Evolutionary conservation across 768 basidiomycete species (phyloP), one percentile per base, ranked within the genome.

Genomic region (Asterophora parasitica): DNA sequence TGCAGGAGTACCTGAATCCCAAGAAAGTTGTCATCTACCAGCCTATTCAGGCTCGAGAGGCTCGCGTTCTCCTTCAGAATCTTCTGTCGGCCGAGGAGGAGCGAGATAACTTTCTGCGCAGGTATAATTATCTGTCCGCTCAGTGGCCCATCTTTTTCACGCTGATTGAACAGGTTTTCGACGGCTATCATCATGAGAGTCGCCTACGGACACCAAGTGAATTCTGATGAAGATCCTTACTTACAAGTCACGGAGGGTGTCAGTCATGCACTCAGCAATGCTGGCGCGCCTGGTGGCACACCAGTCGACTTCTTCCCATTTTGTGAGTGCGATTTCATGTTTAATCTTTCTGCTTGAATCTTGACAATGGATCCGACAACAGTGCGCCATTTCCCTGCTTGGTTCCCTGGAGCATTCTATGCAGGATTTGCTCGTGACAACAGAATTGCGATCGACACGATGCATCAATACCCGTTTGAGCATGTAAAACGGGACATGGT

Each of bases 401-500:
- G 69, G 69, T 61, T 69, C 37, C 66, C 66, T 12, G 63, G 67
- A 10, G 43, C 61, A 2, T 49, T 56, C 36, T 62, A 57, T 28
- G 58, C 51, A 0, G 36, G 30, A 8, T 54, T 48, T 7, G 63
- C 65, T 12, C 26, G 48, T 2, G 39, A 57, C 8, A 33, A 52
- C 11, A 38, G 16, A 16, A 27, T 38, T 10, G 39, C 12, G 3
- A 44, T 54, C 1, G 48, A 59, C 11, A 45, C 56, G 10, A 56
- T 69, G 53, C 55, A 60, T 31, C 54, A 69, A 17, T 53, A 57
- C 20, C 71, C 71, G 4, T 67, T 60, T 43, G 51, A 61, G 6
- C 51, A 58, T 9, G 61, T 66, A 10, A 61, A 63, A 55, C 41
- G 58, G 26, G 56, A 62, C 32, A 61, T 73, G 61, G 72, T 73